Conservation (phyloP, 2,329 filamentous ascomycete genomes). For the Diaporthe caulivora region DNA sequence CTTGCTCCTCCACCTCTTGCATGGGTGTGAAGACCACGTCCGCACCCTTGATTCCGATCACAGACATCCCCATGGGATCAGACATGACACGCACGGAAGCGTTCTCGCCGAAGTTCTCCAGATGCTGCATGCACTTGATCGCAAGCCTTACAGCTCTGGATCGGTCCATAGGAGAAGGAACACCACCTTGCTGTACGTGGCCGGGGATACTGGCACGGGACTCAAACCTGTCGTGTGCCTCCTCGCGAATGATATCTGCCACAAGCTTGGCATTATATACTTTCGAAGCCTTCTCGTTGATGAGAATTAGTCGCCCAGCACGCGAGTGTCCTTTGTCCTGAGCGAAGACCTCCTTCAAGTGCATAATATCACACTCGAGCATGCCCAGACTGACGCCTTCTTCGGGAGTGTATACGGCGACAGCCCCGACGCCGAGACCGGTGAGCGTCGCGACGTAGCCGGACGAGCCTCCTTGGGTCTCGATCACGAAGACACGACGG, state of each 20-base stretch:
- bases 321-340: constrained; percentile 89
- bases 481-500: constrained; percentile 95
- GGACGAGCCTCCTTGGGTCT: constrained; percentile 95
- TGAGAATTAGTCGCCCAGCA: constrained; percentile 93
- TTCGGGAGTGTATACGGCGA: constrained; percentile 96
- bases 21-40: constrained; percentile 90
- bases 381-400: constrained; percentile 95
- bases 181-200: constrained; percentile 94
- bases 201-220: constrained; percentile 91
- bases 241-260: constrained; percentile 94
- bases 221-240: constrained; percentile 92
- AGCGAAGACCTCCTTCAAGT: constrained; percentile 86
- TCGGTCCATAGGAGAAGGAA: constrained; percentile 95
- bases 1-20: constrained; percentile 81
- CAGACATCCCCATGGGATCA: constrained; percentile 79
- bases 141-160: constrained; percentile 91
- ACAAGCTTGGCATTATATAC: constrained; percentile 95
- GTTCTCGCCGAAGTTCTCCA: constrained; percentile 81
- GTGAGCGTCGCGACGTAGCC: constrained; percentile 94
- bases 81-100: constrained; percentile 75
- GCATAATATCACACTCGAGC: constrained; percentile 89
- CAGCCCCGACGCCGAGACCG: constrained; percentile 90
- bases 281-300: constrained; percentile 92
- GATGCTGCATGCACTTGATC: constrained; percentile 92
- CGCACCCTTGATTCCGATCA: constrained; percentile 94